phyloP scores from a whole-genome alignment of 129 eudicot species.

The Lactuca sativa region DNA sequence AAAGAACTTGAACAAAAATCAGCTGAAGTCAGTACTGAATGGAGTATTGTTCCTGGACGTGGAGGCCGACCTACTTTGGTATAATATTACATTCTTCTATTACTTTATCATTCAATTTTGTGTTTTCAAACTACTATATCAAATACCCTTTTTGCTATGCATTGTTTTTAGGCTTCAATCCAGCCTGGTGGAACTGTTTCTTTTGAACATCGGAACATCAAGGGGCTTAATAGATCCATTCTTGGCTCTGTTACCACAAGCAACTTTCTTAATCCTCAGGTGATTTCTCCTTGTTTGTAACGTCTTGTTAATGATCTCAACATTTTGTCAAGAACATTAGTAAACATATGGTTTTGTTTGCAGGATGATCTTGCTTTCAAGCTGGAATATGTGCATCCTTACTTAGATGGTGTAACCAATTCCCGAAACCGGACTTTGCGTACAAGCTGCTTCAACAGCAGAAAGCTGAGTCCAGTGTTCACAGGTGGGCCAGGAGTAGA shows the following conservation, averaged over 20 bases:
- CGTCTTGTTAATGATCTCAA: constrained; percentile 3
- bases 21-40: constrained; percentile 93
- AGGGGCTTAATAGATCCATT: constrained; percentile 84
- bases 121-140: background rate
- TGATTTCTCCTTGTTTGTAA: constrained; percentile 21
- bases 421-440: constrained; percentile 88
- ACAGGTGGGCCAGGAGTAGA: constrained; percentile 96
- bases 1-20: constrained; percentile 91
- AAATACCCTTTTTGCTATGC: constrained; percentile 18
- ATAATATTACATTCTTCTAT: constrained; percentile 5
- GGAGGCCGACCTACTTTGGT: constrained; percentile 96
- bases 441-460: constrained; percentile 81
- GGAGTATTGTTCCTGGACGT: constrained; percentile 97
- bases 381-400: constrained; percentile 94
- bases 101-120: background rate
- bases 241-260: constrained; percentile 91
- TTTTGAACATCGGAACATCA: constrained; percentile 85
- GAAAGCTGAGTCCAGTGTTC: constrained; percentile 95
- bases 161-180: constrained; percentile 81
- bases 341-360: constrained; percentile 26
- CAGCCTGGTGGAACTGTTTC: constrained; percentile 97
- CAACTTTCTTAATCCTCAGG: constrained; percentile 97
- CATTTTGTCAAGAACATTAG: constrained; percentile 12
- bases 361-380: constrained; percentile 98
- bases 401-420: constrained; percentile 70